Conservation (phyloP, 179 eudicot genomes). For the Corrigiola litoralis region DNA sequence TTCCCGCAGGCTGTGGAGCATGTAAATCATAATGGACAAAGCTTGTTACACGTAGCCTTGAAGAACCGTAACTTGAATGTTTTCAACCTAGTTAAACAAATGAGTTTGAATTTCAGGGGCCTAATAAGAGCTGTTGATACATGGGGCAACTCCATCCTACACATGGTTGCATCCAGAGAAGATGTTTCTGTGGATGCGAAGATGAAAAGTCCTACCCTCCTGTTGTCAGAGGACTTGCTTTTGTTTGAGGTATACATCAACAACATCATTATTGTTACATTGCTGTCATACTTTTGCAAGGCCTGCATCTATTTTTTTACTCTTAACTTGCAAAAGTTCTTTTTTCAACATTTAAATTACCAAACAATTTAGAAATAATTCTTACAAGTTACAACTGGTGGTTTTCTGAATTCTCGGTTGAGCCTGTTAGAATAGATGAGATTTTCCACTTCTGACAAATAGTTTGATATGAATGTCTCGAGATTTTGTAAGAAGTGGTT, state of each 20-base stretch:
- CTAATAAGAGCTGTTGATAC: constrained; percentile 1
- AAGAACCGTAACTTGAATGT: not conserved
- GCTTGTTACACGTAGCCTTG: constrained; percentile 5
- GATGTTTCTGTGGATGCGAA: not conserved
- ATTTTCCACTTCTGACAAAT: too few relatives aligned
- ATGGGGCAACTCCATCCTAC: constrained; percentile 16
- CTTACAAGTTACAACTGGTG: not conserved
- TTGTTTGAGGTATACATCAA: constrained; percentile 11
- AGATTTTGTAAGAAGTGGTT: too few relatives aligned
- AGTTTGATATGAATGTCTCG: too few relatives aligned
- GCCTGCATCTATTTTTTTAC: not conserved
- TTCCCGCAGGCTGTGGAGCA: constrained; percentile 16
- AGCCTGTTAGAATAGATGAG: too few relatives aligned
- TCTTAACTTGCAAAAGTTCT: not conserved
- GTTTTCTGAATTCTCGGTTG: not conserved
- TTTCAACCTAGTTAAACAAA: not conserved
- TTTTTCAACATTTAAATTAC: too few relatives aligned
- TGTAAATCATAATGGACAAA: constrained; percentile 6
- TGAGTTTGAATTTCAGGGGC: not conserved
- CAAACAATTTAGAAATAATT: not conserved
- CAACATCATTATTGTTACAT: not conserved
- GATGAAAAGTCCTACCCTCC: constrained; percentile 8
- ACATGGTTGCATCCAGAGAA: constrained; percentile 8
- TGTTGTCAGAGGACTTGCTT: constrained; percentile 7
- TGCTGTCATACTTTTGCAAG: not conserved